Base-by-base conservation (phyloP, 352 stramenopile species). In the Thalassiosira pacifica region DNA sequence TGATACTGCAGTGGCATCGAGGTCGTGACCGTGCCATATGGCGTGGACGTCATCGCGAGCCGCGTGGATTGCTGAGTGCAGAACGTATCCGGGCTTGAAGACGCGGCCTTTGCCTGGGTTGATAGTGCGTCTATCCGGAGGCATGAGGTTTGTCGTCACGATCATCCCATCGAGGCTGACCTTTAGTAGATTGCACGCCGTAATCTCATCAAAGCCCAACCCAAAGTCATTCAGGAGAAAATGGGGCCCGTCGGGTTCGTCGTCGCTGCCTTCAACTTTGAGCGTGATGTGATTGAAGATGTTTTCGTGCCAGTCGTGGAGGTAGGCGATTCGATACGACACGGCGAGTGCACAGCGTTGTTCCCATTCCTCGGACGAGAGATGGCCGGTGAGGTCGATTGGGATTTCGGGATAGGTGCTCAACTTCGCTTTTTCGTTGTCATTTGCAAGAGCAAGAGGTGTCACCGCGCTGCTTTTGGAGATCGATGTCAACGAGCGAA, bases 231-330 rank as follows among this genome's bases (percentile, higher is more conserved):
- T 87, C 0, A 87, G 61, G 2, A 87, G 65, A 42, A 87, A 87
- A 48, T 84, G 67, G 22, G 81, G 81, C 26, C 81, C 74, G 45
- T 79, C 75, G 48, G 45, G 40, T 57, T 76, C 66, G 8, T 79
- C 45, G 19, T 87, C 81, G 45, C 81, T 84, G 5, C 75, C 81
- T 48, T 76, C 65, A 26, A 87, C 68, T 84, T 87, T 87, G 27
- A 87, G 81, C 1, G 81, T 87, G 34, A 87, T 87, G 34, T 87
- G 81, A 61, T 87, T 87, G 37, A 87, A 87, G 26, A 87, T 80
- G 24, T 87, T 87, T 37, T 84, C 76, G 24, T 84, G 74, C 81
- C 81, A 87, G 18, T 63, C 34, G 37, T 87, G 74, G 0, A 87
- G 59, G 74, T 76, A 79, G 31, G 73, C 80, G 48, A 87, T 83